A percentile compares a stretch with the other conserved stretches of the same genome.
Conservation (phyloP, 1,139 yeast genomes). For the Yamadazyma kanchanaburiensis region DNA sequence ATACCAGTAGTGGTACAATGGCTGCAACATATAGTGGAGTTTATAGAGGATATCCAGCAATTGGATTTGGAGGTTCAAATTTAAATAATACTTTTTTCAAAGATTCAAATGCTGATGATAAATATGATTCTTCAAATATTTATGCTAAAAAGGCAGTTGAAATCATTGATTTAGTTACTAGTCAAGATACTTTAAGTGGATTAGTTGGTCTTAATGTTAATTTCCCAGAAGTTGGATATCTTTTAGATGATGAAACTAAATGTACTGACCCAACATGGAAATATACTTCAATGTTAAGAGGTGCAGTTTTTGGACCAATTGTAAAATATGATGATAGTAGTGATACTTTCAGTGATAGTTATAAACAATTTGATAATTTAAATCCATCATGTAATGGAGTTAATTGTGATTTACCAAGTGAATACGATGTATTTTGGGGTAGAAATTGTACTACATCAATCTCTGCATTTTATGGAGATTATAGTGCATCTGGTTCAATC, state of each 20-base stretch:
- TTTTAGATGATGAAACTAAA: slow-evolving; percentile 19
- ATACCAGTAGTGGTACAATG: slow-evolving; percentile 42
- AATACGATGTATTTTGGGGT: slow-evolving; percentile 22
- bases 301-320: slow-evolving; percentile 26
- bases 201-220: slow-evolving; percentile 48
- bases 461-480: slow-evolving; percentile 37
- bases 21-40: slow-evolving; percentile 40
- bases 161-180: slow-evolving; percentile 35
- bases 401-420: slow-evolving; percentile 31
- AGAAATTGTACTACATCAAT: slow-evolving; percentile 33
- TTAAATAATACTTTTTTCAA: slow-evolving; percentile 40
- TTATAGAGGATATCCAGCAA: slow-evolving; percentile 40
- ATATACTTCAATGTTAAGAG: slow-evolving; percentile 38
- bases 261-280: slow-evolving; percentile 40
- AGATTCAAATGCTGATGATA: slow-evolving; percentile 29
- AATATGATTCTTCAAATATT: slow-evolving; percentile 35
- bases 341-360: slow-evolving; percentile 7
- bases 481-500: slow-evolving; percentile 21
- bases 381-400: slow-evolving; percentile 24
- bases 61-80: slow-evolving; percentile 23
- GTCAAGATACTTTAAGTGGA: slow-evolving; percentile 32
- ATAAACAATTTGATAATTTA: slow-evolving; percentile 8
- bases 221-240: slow-evolving; percentile 41
- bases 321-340: slow-evolving; percentile 21
- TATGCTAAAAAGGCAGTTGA: slow-evolving; percentile 37